Evolutionary conservation across 371 early-diverging fungal genomes (phyloP), one percentile per base, ranked within the genome.

Genomic region (Apophysomyces trapeziformis): DNA sequence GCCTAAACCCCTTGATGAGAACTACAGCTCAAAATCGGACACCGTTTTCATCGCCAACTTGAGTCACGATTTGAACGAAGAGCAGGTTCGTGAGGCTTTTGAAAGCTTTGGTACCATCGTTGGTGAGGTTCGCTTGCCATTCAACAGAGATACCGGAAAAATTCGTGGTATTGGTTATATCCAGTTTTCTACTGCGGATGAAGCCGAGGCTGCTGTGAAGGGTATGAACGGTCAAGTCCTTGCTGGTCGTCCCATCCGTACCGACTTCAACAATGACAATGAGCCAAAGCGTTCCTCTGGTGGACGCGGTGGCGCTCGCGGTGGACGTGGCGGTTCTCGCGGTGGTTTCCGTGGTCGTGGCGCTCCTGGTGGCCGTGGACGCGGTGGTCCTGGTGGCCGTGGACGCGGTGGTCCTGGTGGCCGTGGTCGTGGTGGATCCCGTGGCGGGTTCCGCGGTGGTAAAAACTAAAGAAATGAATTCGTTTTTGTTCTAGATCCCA

Each of bases 21-120:
- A 72, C 72, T 82, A 67, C 66, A 72, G 68, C 18, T 76, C 77
- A 59, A 82, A 78, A 56, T 72, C 81, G 14, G 74, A 85, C 44
- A 97, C 98, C 32, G 87, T 97, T 8, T 98, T 96, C 65, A 82
- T 96, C 54, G 99, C 98, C 59, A 98, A 97, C 84, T 80, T 98
- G 66, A 89, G 93, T 36, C 96, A 94, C 72, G 90, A 84, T 71
- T 91, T 93, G 8, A 91, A 90, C 21, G 98, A 98, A 76, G 95
- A 96, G 77, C 91, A 92, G 68, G 71, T 98, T 32, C 86, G 92
- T 72, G 89, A 90, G 69, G 83, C 95, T 14, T 98, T 98, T 73
- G 88, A 91, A 12, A 89, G 89, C 71, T 89, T 86, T 71, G 98
- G 99, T 60, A 90, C 93, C 63, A 89, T 98, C 67, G 90, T 79